Evolutionary conservation across 2,329 filamentous ascomycete genomes (phyloP), one percentile per base, ranked within the genome.

Genomic region (Plectosphaerella cucumerina): DNA sequence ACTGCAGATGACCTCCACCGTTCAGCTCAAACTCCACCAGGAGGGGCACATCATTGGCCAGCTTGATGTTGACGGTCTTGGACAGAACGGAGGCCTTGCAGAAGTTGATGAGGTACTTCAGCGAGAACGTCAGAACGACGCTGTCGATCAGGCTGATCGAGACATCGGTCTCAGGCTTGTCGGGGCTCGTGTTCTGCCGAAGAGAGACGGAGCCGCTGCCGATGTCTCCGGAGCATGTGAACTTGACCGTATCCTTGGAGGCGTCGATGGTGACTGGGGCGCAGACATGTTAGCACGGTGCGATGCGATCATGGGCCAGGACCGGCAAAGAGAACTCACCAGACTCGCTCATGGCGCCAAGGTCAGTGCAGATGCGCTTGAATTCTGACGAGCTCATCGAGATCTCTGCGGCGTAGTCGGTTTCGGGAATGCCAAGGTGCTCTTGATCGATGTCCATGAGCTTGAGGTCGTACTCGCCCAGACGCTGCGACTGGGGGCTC

Each of bases 381-480:
- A 99, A 97, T 74, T 99, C 94, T 45, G 77, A 70, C 33, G 89
- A 84, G 14, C 94, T 93, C 90, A 99, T 91, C 50, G 82, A 78
- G 58, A 99, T 89, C 17, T 89, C 94, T 45, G 94, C 89, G 37
- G 91, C 88, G 67, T 99, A 99, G 65, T 99, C 94, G n/a, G 95
- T 99, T 64, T 99, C 93, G 15, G 94, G 94, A 63, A 99, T 99
- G 56, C 94, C 94, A 73, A 99, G 77, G 72, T 99, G 94, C 81
- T 99, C 94, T 77, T 99, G 95, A 74, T 99, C 94, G 71, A 99
- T 99, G 70, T 99, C 94, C 94, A 99, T 99, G 70, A 99, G 85
- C 82, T 99, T 99, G 74, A 99, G 89, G 72, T 99, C 94, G 71
- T 99, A 99, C 79, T 99, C 95, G 82, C 90, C 96, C 67, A 99